phyloP scores from a whole-genome alignment of 352 stramenopile species.

The Phytophthora citricola region DNA sequence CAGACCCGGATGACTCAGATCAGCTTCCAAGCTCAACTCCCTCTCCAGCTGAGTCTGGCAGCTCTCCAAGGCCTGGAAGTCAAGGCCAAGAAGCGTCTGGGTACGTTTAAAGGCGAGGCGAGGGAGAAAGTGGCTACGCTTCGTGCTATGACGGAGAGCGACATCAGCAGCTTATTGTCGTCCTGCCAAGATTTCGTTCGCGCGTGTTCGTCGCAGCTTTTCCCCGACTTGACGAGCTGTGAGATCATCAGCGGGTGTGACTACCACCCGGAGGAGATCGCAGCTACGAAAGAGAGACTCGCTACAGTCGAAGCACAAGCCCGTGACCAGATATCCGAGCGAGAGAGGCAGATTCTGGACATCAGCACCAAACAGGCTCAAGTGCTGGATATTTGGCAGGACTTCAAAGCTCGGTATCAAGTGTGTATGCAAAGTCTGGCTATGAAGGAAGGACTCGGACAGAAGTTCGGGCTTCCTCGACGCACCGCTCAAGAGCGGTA shows the following conservation, averaged over 20 bases:
- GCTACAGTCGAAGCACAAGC: slow-evolving; percentile 48
- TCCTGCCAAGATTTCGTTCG: slow-evolving; percentile 64
- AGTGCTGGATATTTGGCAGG: slow-evolving; percentile 41
- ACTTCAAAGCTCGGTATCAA: slow-evolving; percentile 80
- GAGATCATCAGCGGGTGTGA: slow-evolving; percentile 81
- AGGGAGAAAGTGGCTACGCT: slow-evolving; percentile 38
- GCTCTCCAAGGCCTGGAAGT: slow-evolving; percentile 85
- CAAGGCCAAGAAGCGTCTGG: slow-evolving; percentile 78
- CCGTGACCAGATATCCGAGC: slow-evolving; percentile 37
- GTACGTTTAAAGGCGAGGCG: slow-evolving; percentile 47
- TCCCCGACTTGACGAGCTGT: slow-evolving; percentile 64
- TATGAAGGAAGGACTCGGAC: slow-evolving; percentile 89
- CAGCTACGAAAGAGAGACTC: slow-evolving; percentile 48
- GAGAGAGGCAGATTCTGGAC: slow-evolving; percentile 44
- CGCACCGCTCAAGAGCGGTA: slow-evolving; percentile 86
- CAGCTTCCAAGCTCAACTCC: slow-evolving; percentile 63
- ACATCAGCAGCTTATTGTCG: slow-evolving; percentile 40
- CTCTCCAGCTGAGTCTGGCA: slow-evolving; percentile 78
- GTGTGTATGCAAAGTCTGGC: slow-evolving; percentile 79
- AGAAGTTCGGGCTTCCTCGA: slow-evolving; percentile 89
- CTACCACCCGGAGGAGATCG: slow-evolving; percentile 84
- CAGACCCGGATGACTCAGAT: slow-evolving; percentile 58
- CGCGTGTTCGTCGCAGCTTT: slow-evolving; percentile 59
- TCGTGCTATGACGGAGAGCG: slow-evolving; percentile 32
- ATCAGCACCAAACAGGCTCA: slow-evolving; percentile 41